Percentiles rank a stretch among this genome's conserved stretches.
Conservation (phyloP, 345 rosid genomes). For the Schrenkiella parvula region DNA sequence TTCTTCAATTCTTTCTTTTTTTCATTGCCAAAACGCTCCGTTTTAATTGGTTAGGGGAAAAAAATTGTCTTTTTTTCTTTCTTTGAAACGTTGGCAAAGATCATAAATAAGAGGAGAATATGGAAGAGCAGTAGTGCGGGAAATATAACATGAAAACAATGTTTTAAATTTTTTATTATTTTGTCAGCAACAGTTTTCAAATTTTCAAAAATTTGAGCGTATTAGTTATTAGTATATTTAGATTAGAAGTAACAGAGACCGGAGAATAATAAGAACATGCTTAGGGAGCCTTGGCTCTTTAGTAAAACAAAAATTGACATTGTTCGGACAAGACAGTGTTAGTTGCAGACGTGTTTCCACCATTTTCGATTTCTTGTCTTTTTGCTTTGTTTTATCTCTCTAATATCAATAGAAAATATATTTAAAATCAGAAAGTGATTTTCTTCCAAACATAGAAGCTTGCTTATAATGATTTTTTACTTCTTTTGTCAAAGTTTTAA, state of each 20-base stretch:
- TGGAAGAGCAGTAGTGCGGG: constrained; percentile 20
- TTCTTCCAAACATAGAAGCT: not conserved
- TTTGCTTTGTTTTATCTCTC: not conserved
- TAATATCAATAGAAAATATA: not conserved
- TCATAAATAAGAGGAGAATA: not conserved
- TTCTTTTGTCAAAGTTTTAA: not conserved
- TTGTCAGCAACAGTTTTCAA: too few relatives aligned
- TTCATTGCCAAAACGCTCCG: not conserved
- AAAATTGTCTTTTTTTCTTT: not conserved
- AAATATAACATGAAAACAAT: not conserved
- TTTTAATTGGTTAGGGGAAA: not conserved
- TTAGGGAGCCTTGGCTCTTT: not conserved
- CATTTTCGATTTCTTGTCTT: not conserved
- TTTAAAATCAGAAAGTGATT: not conserved
- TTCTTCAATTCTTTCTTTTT: not conserved
- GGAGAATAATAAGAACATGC: constrained; percentile 6
- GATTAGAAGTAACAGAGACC: constrained; percentile 1
- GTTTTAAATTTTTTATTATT: not conserved
- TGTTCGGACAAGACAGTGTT: not conserved
- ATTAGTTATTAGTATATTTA: not conserved
- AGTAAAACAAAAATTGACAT: not conserved
- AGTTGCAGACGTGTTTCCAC: constrained; percentile 15
- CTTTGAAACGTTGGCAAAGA: not conserved
- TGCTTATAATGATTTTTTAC: not conserved
- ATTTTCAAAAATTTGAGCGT: not conserved